Base-by-base conservation (phyloP, 2,329 filamentous ascomycete genomes). In the Akanthomyces muscarius region DNA sequence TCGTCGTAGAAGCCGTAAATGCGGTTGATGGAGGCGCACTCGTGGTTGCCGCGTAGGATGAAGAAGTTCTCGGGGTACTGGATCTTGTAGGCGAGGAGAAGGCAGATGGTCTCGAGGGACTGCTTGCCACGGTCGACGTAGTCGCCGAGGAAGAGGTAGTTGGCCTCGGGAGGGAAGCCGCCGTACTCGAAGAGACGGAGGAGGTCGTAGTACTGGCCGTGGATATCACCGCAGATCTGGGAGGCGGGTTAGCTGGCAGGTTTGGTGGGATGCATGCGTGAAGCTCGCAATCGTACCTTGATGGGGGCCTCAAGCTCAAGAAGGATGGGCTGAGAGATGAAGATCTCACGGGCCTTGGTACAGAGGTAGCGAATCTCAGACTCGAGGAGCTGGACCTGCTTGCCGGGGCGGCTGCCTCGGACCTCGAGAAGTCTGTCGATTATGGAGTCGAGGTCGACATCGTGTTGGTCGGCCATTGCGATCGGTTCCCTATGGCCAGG, bases 21-120 rank as follows among this genome's bases (percentile, higher is more conserved):
- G 74, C 95, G 92, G 83, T 96, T 99, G 83, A 99, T 96, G 60
- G 91, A 96, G 64, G 95, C 95, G 80, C 95, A 98, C 80, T 99
- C 95, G 83, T 99, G 95, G 83, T 99, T 99, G 67, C 95, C 95
- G 70, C 95, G 92, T 64, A 99, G 87, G 69, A 99, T 90, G 83
- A 99, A 99, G 82, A 99, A 98, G 83, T 99, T 99, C 81, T 99
- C 95, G 55, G 95, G 95, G 77, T 97, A 98, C 83, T 98, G 98
- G 86, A 99, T 96, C 87, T 99, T 99, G 87, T 98, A 99, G 66
- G 92, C 92, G 58, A 99, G 86, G 63, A 99, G 85, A 67, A 99
- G 84, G 81, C 92, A 97, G 79, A 99, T 98, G 69, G 95, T 98
- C 83, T 99, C 95, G 61, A 99, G 89, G 44, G 94, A 97, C 80